Evolutionary conservation across 164 flowering plant species (phyloP), one percentile per base, ranked within the genome.

Genomic region (Houttuynia cordata): DNA sequence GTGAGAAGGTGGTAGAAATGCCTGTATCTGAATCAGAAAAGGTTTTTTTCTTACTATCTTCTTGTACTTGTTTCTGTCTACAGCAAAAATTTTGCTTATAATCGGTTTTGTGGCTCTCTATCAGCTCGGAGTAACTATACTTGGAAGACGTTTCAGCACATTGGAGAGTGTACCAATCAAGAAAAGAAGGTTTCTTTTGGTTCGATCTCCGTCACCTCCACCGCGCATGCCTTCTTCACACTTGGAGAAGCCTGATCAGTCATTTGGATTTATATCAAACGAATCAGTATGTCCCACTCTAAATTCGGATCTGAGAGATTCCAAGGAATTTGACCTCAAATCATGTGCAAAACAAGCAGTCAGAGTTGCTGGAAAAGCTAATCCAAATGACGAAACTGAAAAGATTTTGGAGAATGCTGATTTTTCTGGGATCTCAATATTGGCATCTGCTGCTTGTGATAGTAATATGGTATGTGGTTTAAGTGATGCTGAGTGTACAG

Each of bases 361-460:
- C 23, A 52, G 20, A 23, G 24, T 18, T 10, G n/a, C 7, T 52
- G 24, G 19, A 52, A 42, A 51, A 66, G 59, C 24, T 41, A 45
- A 23, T 22, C 52, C 59, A 23, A 60, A 56, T 30, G 71, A 41
- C 23, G 25, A 41, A 12, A 64, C 64, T 53, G 62, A 22, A 57
- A 71, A 51, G 57, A 56, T 30, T 53, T 72, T 41, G 56, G 54
- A 59, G 20, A 39, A 58, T 59, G 80, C 71, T 10, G 87, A 83
- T 63, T 82, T 85, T 61, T 83, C 87, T 23, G 91, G 85, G 24
- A 85, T 82, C 73, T 77, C 78, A 51, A 81, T 84, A 50, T 77
- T 88, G 62, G 96, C 88, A 13, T 78, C 79, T 57, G 86, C 73
- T 64, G 96, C 91, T 59, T 82, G 88, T 71, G 71, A 45, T 71